Evolutionary conservation across 2,329 filamentous ascomycete species (phyloP), one percentile per base, ranked within the genome.

Genomic region (Cytospora mali): DNA sequence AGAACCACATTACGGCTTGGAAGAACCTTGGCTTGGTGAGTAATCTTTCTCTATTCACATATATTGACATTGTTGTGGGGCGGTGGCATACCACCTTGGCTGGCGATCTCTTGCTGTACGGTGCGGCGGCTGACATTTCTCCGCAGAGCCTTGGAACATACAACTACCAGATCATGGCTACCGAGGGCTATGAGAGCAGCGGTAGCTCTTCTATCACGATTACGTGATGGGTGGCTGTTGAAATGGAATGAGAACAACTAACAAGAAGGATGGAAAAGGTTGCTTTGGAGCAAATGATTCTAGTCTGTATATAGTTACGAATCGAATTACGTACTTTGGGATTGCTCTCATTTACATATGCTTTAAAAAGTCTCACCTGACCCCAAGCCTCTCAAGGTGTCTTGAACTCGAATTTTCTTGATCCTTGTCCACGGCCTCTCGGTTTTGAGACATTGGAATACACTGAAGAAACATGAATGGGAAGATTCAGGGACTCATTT

Each of bases 1-100:
- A 69, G 50, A 79, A 77, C 58, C 80, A 82, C 68, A 80, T 82
- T 62, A 72, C 77, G 65, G 78, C 78, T 3, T 82, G 80, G 80
- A 69, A 69, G 25, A 72, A 73, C 62, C 64, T 69, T 42, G 79
- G 79, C 11, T 67, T 79, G 42, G 42, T 46, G 42, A 46, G 42
- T 46, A 10, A 23, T n/a, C n/a, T n/a, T n/a, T n/a, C n/a, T n/a
- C 31, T 2, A 33, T 33, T 6, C 9, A 13, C 9, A 33, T 33
- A 33, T 6, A 2, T 13, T 33, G 6, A 33, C 31, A 21, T 6
- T 21, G 1, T 42, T 10, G 6, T 6, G 18, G 18, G 18, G 39
- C 35, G 29, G 29, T 6, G 29, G 11, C 11, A 11, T 6, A 9
- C 16, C 4, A 2, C 39, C n/a, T 42, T 46, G 18, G 16, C n/a